Evolutionary conservation across 805 yeast genomes (phyloP).

Genomic region (Torulaspora maleeae): DNA sequence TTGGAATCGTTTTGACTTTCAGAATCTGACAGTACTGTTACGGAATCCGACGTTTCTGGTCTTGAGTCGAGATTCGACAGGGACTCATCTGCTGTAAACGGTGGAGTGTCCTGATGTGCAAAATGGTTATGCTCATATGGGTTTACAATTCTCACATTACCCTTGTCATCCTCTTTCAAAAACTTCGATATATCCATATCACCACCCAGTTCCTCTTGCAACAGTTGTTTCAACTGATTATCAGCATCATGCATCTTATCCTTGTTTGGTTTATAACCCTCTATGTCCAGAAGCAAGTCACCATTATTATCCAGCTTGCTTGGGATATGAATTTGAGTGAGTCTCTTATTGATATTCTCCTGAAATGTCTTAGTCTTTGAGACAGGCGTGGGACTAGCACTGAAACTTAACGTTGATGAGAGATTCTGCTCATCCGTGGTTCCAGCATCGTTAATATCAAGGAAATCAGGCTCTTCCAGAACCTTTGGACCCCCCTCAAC

Average conservation of each 20-base stretch:
- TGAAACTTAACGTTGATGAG: background rate
- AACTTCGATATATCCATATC: constrained; percentile 44
- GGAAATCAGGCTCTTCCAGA: constrained; percentile 34
- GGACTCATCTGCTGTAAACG: constrained; percentile 18
- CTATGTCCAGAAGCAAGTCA: constrained; percentile 85
- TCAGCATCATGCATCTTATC: constrained; percentile 74
- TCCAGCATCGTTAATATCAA: constrained; percentile 27
- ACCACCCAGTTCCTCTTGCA: constrained; percentile 69
- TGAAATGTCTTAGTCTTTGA: constrained; percentile 20
- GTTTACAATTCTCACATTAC: constrained; percentile 56
- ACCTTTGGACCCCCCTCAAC: constrained; percentile 5
- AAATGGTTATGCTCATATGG: constrained; percentile 25
- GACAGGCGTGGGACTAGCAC: constrained; percentile 7
- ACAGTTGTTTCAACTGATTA: constrained; percentile 62
- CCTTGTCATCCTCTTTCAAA: constrained; percentile 57
- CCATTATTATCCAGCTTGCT: constrained; percentile 85
- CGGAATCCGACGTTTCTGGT: constrained; percentile 16
- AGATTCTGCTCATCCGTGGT: background rate
- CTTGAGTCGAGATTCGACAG: constrained; percentile 9
- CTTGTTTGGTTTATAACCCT: constrained; percentile 87
- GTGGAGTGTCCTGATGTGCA: constrained; percentile 27
- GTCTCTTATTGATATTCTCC: constrained; percentile 53
- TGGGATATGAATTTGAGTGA: constrained; percentile 74
- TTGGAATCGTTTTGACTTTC: constrained; percentile 12
- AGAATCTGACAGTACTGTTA: constrained; percentile 14